These are phyloP conservation scores for Dorcoceras hygrometricum DNA, from an alignment of 257 asterid genomes.

Conservation along the genomic window DNA sequence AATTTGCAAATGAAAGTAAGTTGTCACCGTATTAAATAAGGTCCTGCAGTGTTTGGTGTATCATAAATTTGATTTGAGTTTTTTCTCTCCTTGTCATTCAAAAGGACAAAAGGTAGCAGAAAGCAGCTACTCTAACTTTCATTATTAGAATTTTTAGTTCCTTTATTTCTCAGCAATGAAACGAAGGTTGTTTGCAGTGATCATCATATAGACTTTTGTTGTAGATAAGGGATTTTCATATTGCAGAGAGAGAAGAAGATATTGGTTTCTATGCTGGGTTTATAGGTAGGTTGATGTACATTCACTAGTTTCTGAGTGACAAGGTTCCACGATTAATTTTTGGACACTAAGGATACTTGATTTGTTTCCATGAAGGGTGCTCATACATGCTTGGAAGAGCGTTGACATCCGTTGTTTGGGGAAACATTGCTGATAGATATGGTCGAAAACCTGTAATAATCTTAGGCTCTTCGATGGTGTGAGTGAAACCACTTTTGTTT, in stretches of 20 bases:
- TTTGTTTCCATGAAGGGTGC: conserved; percentile 42
- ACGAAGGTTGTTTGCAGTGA: too few relatives aligned
- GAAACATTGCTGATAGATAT: conserved; percentile 57
- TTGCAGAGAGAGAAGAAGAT: conserved; percentile 73
- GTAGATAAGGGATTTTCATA: conserved; percentile 66
- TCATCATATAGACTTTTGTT: conserved; percentile 9
- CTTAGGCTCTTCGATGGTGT: conserved; percentile 60
- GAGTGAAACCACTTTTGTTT: conserved; percentile 25
- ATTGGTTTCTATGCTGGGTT: conserved; percentile 74
- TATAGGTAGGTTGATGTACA: conserved; percentile 41
- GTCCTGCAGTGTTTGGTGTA: background rate
- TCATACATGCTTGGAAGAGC: conserved; percentile 77
- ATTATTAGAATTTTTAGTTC: too few relatives aligned
- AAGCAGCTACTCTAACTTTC: background rate
- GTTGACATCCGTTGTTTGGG: conserved; percentile 68
- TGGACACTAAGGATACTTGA: too few relatives aligned
- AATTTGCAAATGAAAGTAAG: too few relatives aligned
- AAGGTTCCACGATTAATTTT: too few relatives aligned
- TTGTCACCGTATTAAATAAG: too few relatives aligned
- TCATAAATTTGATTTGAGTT: too few relatives aligned
- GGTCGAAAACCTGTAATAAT: conserved; percentile 75
- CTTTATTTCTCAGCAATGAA: too few relatives aligned
- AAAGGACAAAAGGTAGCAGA: background rate
- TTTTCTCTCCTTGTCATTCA: background rate
- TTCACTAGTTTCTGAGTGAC: background rate